These are phyloP conservation scores for Ceratocystis alfenasii DNA, from an alignment of 2,329 filamentous ascomycete species.

Conservation along the genomic window DNA sequence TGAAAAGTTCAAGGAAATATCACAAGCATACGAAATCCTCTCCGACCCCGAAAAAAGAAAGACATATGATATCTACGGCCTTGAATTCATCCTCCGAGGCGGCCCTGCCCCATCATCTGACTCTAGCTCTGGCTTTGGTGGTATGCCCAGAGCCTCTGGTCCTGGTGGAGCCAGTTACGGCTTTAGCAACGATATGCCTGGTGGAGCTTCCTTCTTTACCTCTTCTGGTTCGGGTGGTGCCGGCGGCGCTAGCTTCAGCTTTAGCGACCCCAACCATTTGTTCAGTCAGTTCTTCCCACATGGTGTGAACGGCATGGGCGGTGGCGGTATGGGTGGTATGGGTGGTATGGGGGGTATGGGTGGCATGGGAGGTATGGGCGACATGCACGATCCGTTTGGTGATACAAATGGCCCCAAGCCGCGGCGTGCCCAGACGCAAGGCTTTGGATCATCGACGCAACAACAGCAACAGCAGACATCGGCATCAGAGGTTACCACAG, in stretches of 20 bases:
- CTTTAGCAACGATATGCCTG: constrained; percentile 40
- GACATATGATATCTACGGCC: constrained; percentile 85
- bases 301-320: constrained; percentile 35
- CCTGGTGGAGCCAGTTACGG: constrained; percentile 40
- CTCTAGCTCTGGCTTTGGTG: constrained; percentile 39
- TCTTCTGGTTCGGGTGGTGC: not conserved
- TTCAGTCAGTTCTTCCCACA: constrained; percentile 63
- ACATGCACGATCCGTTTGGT: constrained; percentile 28
- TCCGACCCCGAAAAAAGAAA: constrained; percentile 95
- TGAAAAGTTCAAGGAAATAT: constrained; percentile 97
- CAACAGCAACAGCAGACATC: constrained; percentile 37
- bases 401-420: not conserved
- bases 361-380: constrained; percentile 32
- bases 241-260: constrained; percentile 58
- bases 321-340: constrained; percentile 36
- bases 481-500: constrained; percentile 69
- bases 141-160: constrained; percentile 34
- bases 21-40: constrained; percentile 94
- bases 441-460: constrained; percentile 2
- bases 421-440: constrained; percentile 9
- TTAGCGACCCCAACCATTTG: constrained; percentile 71
- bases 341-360: constrained; percentile 31
- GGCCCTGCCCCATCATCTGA: constrained; percentile 56
- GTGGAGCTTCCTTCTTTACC: not conserved
- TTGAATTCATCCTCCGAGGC: constrained; percentile 81